A percentile compares a stretch with the other conserved stretches of the same genome.
Evolutionary conservation across 345 rosid species (phyloP).

Genomic region (Schrenkiella parvula): DNA sequence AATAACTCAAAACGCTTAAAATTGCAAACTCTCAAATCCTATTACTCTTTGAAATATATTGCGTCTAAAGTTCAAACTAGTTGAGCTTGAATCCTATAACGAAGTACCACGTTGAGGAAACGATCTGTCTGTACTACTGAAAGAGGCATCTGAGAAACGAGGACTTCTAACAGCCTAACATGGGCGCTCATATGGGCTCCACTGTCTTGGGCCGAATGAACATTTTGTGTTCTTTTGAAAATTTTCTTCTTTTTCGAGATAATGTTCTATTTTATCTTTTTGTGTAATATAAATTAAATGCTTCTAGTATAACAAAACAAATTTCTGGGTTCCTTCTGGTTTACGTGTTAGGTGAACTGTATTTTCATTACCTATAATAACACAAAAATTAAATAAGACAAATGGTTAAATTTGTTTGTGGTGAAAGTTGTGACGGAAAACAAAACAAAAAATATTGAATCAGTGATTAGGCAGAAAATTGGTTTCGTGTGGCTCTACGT

Average conservation of each 20-base stretch:
- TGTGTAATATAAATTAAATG: neutral
- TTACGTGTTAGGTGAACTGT: constrained; percentile 5
- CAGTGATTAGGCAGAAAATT: neutral
- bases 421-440: neutral
- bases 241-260: neutral
- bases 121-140: neutral
- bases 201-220: neutral
- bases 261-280: no score
- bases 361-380: constrained; percentile 19
- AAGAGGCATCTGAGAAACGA: neutral
- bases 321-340: neutral
- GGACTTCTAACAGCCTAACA: neutral
- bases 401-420: neutral
- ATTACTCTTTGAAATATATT: no score
- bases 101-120: neutral
- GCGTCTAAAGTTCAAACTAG: no score
- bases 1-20: no score
- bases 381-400: neutral
- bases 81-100: no score
- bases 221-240: neutral
- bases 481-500: constrained; percentile 4
- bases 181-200: neutral
- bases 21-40: no score
- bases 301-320: neutral
- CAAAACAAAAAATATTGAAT: no score